phyloP scores from a whole-genome alignment of 1,284 basidiomycete species.

The Fomitiporia mediterranea region DNA sequence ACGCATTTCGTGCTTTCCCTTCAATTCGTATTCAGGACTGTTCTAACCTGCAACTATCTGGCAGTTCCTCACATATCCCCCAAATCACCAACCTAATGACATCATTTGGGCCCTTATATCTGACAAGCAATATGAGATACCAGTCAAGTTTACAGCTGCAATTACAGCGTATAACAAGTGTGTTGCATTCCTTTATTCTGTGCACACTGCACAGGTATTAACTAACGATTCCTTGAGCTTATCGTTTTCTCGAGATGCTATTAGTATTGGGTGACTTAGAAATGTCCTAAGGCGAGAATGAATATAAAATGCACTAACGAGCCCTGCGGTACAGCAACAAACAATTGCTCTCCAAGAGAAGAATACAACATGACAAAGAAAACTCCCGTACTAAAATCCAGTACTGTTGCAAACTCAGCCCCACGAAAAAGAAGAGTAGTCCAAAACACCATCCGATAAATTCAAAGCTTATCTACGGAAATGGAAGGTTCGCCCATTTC shows the following conservation, averaged over 20 bases:
- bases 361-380: background rate
- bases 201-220: too few species aligned
- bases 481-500: conserved; percentile 3
- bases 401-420: background rate
- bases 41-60: background rate
- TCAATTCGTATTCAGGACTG: background rate
- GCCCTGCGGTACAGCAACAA: background rate
- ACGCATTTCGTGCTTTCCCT: too few species aligned
- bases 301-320: background rate
- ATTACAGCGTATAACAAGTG: conserved; percentile 15
- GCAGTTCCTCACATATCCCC: conserved; percentile 19
- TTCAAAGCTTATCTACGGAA: conserved; percentile 7
- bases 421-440: background rate
- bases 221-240: too few species aligned
- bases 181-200: too few species aligned
- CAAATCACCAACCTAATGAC: conserved; percentile 12
- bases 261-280: conserved; percentile 2
- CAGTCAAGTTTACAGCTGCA: conserved; percentile 11
- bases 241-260: too few species aligned
- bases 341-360: background rate
- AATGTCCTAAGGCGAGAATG: conserved; percentile 15
- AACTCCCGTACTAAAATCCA: background rate
- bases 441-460: background rate
- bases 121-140: conserved; percentile 16
- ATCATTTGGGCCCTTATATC: conserved; percentile 18